Evolutionary conservation across 768 basidiomycete species (phyloP).

Genomic region (Galerina marginata): DNA sequence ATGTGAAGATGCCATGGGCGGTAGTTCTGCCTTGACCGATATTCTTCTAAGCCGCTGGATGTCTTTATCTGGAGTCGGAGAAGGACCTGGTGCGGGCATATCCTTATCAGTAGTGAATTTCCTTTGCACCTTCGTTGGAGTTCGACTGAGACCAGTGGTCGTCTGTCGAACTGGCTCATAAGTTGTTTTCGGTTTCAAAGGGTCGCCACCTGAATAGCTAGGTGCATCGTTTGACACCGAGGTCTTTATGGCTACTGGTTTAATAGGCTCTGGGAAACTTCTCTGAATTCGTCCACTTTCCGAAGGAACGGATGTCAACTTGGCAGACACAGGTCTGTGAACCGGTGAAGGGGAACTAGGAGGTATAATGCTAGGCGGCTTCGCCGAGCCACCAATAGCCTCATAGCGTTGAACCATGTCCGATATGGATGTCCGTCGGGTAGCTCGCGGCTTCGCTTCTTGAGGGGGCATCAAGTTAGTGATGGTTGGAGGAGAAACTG

Average conservation of each 20-base stretch:
- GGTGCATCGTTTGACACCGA: constrained; percentile 10
- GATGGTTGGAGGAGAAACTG: constrained; percentile 35
- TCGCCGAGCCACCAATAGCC: constrained; percentile 54
- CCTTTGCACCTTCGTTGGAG: constrained; percentile 17
- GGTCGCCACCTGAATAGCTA: constrained; percentile 6
- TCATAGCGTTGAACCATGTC: constrained; percentile 88
- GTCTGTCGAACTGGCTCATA: constrained; percentile 14
- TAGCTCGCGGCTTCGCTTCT: constrained; percentile 45
- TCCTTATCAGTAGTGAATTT: constrained; percentile 12
- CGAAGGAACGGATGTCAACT: neutral
- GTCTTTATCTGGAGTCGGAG: constrained; percentile 20
- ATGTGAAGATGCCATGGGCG: constrained; percentile 18
- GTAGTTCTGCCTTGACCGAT: constrained; percentile 34
- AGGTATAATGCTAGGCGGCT: constrained; percentile 27
- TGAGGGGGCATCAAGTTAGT: constrained; percentile 52
- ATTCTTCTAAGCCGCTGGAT: constrained; percentile 30
- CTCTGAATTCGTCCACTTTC: constrained; percentile 21
- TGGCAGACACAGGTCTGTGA: constrained; percentile 20
- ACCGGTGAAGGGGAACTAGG: constrained; percentile 38
- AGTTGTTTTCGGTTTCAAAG: neutral
- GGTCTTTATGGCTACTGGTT: constrained; percentile 8
- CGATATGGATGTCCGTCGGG: constrained; percentile 78
- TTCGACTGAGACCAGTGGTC: constrained; percentile 12
- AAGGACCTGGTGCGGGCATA: constrained; percentile 6
- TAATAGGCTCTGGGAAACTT: constrained; percentile 3